Percentiles rank a stretch among this genome's conserved stretches.
These are phyloP conservation scores for Ophiostoma fasciatum DNA, from an alignment of 2,329 filamentous ascomycete genomes.

Conservation along the genomic window DNA sequence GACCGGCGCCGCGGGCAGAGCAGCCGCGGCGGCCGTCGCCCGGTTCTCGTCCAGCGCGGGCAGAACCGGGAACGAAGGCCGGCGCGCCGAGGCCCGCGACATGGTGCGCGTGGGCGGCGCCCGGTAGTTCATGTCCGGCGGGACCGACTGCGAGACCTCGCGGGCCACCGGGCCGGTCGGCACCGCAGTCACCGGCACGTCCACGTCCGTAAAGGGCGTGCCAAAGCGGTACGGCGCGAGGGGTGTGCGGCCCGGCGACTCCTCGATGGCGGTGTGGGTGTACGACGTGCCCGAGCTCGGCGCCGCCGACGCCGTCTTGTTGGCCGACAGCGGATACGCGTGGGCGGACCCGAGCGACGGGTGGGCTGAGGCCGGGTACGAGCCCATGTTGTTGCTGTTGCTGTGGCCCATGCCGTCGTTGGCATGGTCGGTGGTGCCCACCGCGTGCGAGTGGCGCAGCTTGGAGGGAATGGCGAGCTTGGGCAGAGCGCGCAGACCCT, in stretches of 20 bases:
- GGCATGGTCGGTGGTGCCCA: not conserved
- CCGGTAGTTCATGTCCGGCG: slow-evolving; percentile 80
- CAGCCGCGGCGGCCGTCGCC: slow-evolving; percentile 17
- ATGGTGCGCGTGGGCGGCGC: slow-evolving; percentile 26
- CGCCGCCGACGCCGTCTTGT: slow-evolving; percentile 6
- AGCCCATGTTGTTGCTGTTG: slow-evolving; percentile 7
- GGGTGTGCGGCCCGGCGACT: slow-evolving; percentile 9
- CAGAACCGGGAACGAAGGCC: slow-evolving; percentile 54
- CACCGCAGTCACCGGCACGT: slow-evolving; percentile 66
- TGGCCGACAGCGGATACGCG: slow-evolving; percentile 2
- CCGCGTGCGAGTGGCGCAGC: slow-evolving; percentile 11
- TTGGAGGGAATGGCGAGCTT: slow-evolving; percentile 43
- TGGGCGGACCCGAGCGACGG: not conserved
- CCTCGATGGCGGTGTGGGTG: slow-evolving; percentile 12
- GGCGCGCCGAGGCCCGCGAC: slow-evolving; percentile 42
- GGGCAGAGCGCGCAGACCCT: slow-evolving; percentile 43
- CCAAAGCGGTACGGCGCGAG: slow-evolving; percentile 54
- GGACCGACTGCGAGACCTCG: slow-evolving; percentile 77
- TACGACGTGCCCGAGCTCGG: slow-evolving; percentile 9
- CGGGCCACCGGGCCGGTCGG: slow-evolving; percentile 58
- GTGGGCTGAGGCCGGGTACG: slow-evolving; percentile 12
- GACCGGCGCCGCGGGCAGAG: no score
- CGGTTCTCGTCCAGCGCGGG: slow-evolving; percentile 55
- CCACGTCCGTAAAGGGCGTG: slow-evolving; percentile 85
- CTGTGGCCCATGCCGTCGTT: no score